A percentile compares a stretch with the other conserved stretches of the same genome.
These are phyloP conservation scores for Backusella tarrabulga DNA, from an alignment of 192 early-diverging fungal species.

Conservation along the genomic window DNA sequence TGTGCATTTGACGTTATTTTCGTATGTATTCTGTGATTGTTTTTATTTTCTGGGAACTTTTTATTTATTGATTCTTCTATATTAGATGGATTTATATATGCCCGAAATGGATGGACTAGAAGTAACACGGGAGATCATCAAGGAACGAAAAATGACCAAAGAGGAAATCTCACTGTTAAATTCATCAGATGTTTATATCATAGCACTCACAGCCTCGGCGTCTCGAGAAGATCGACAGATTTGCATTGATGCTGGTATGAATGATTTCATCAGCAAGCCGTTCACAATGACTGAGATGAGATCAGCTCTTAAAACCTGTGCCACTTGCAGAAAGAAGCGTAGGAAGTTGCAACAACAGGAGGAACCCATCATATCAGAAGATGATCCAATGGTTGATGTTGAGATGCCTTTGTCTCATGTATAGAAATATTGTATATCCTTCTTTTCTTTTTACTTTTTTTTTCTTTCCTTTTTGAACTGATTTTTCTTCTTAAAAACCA, in stretches of 20 bases:
- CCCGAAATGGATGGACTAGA: constrained; percentile 42
- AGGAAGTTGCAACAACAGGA: neutral
- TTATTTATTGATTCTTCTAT: neutral
- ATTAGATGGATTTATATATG: constrained; percentile 43
- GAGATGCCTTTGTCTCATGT: constrained; percentile 5
- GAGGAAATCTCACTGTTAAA: constrained; percentile 15
- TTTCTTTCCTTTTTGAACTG: neutral
- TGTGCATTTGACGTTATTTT: constrained; percentile 47
- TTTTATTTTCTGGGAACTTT: neutral
- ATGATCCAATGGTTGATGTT: constrained; percentile 22
- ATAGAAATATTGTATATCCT: neutral
- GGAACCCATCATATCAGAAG: constrained; percentile 2
- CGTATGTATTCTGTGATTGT: constrained; percentile 17
- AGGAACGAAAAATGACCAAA: neutral
- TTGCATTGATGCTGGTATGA: constrained; percentile 55
- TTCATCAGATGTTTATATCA: constrained; percentile 44
- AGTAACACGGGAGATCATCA: constrained; percentile 31
- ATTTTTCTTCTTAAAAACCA: neutral
- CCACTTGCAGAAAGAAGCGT: constrained; percentile 9
- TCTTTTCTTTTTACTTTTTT: neutral
- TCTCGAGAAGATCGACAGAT: constrained; percentile 47
- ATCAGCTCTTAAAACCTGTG: constrained; percentile 27
- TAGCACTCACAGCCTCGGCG: constrained; percentile 53
- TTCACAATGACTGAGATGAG: constrained; percentile 51
- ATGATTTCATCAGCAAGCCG: constrained; percentile 53